These are phyloP conservation scores for Boletus tomentosulus DNA, from an alignment of 768 basidiomycete genomes.

Conservation along the genomic window DNA sequence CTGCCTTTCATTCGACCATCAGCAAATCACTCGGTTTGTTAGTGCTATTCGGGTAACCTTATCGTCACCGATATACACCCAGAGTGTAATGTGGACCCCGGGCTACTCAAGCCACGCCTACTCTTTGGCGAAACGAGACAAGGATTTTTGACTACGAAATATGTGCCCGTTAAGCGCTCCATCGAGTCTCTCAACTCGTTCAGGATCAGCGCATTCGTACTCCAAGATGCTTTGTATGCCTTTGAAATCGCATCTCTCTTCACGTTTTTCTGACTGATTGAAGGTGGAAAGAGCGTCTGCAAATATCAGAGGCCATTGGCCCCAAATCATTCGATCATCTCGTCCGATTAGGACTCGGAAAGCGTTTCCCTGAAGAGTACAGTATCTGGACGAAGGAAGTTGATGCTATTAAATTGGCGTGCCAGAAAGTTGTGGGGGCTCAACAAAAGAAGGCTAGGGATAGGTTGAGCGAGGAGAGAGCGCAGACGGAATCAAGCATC, in stretches of 20 bases:
- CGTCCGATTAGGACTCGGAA: conserved; percentile 27
- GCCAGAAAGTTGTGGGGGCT: not conserved
- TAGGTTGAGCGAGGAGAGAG: conserved; percentile 4
- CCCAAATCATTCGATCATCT: conserved; percentile 29
- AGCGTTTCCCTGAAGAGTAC: conserved; percentile 25
- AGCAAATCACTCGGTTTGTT: not conserved
- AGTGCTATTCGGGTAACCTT: conserved; percentile 21
- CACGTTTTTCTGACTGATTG: not conserved
- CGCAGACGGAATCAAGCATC: conserved; percentile 16
- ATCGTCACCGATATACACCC: conserved; percentile 13
- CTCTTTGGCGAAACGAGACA: conserved; percentile 41
- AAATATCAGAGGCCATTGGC: conserved; percentile 20
- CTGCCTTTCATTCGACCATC: not conserved
- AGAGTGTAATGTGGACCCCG: conserved; percentile 19
- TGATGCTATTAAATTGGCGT: not conserved
- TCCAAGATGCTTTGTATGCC: conserved; percentile 26
- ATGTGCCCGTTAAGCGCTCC: conserved; percentile 19
- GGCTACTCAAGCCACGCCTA: conserved; percentile 28
- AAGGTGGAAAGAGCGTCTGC: conserved; percentile 26
- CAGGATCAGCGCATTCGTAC: conserved; percentile 10
- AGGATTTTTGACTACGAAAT: conserved; percentile 35
- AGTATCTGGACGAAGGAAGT: conserved; percentile 23
- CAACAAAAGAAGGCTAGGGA: conserved; percentile 13
- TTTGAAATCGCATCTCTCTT: not conserved
- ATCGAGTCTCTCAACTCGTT: conserved; percentile 3